These are phyloP conservation scores for Oxytropis ochrocephala DNA, from an alignment of 306 rosid genomes.

Conservation along the genomic window DNA sequence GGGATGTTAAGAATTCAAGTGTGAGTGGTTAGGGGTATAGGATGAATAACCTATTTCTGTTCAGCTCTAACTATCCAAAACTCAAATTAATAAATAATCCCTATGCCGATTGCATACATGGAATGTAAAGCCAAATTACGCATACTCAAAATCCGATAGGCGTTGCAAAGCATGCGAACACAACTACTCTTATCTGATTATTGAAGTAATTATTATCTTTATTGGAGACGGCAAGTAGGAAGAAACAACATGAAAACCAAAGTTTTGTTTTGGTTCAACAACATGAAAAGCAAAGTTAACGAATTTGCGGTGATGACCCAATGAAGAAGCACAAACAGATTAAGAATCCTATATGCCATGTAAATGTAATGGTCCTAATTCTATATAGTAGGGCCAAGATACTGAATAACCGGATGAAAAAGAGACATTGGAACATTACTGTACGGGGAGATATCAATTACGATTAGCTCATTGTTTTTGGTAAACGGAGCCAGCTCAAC, in stretches of 20 bases:
- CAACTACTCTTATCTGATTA: neutral
- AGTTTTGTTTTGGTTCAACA: no score
- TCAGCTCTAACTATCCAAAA: no score
- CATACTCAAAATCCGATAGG: neutral
- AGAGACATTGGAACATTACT: neutral
- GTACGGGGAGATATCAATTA: neutral
- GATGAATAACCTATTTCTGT: no score
- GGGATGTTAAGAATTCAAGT: no score
- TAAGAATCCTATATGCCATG: neutral
- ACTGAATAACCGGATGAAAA: neutral
- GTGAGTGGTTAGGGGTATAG: no score
- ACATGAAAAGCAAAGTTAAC: neutral
- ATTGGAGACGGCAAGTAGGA: slow-evolving; percentile 7
- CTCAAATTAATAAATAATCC: no score
- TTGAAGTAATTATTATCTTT: neutral
- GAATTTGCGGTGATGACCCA: neutral
- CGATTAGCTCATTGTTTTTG: neutral
- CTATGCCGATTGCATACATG: neutral
- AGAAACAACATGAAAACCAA: neutral
- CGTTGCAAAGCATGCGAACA: neutral
- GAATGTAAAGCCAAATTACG: neutral
- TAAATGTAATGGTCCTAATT: neutral
- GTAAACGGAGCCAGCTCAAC: neutral
- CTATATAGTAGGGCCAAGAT: neutral
- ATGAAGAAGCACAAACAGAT: neutral